phyloP scores from a whole-genome alignment of 1,284 basidiomycete species.

The Exobasidium rhododendri region DNA sequence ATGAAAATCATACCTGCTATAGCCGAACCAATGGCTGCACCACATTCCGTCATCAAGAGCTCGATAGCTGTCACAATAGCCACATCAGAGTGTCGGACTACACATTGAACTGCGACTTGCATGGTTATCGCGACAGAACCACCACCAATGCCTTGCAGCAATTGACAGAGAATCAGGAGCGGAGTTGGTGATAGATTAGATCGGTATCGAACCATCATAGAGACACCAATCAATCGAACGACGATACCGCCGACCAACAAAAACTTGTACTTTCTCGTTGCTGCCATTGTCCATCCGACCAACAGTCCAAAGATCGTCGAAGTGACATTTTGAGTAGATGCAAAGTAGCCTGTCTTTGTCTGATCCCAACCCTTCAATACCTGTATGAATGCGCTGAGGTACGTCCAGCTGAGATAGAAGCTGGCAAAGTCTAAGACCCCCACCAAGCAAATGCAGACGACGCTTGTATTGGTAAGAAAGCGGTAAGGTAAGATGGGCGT shows the following conservation, averaged over 20 bases:
- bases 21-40: constrained; percentile 69
- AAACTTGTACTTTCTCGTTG: constrained; percentile 64
- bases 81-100: constrained; percentile 71
- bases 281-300: constrained; percentile 64
- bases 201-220: constrained; percentile 58
- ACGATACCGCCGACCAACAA: constrained; percentile 66
- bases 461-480: constrained; percentile 51
- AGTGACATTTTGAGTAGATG: constrained; percentile 60
- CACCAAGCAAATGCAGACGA: constrained; percentile 52
- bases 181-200: constrained; percentile 63
- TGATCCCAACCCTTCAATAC: constrained; percentile 51
- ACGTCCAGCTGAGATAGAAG: constrained; percentile 56
- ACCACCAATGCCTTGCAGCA: constrained; percentile 74
- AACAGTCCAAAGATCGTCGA: constrained; percentile 67
- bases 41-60: constrained; percentile 74
- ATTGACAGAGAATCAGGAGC: constrained; percentile 58
- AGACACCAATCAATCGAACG: constrained; percentile 67
- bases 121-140: constrained; percentile 70
- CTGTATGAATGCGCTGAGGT: constrained; percentile 50
- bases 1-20: constrained; percentile 64
- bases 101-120: constrained; percentile 74
- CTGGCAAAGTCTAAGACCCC: constrained; percentile 55
- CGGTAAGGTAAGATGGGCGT: constrained; percentile 58
- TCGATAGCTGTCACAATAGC: constrained; percentile 78
- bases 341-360: constrained; percentile 49